These are phyloP conservation scores for Bjerkandera adusta DNA, from an alignment of 1,284 basidiomycete species.

Conservation along the genomic window DNA sequence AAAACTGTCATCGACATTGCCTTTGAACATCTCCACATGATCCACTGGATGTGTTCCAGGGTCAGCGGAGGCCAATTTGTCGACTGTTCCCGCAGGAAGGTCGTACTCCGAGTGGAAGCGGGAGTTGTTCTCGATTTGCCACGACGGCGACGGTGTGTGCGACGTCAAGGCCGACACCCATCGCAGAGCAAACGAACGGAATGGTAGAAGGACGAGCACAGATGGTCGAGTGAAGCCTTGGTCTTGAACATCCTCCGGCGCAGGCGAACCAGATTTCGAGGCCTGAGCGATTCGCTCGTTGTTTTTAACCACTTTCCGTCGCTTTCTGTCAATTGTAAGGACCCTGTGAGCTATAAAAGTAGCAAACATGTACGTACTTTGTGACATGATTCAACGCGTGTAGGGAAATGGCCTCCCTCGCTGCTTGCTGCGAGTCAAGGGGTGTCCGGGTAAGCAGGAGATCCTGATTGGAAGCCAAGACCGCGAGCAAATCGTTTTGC, in stretches of 20 bases:
- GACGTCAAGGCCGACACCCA: conserved; percentile 73
- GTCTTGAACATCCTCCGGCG: conserved; percentile 81
- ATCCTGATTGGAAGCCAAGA: conserved; percentile 70
- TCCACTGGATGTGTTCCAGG: conserved; percentile 83
- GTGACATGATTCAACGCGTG: conserved; percentile 85
- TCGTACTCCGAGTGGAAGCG: conserved; percentile 85
- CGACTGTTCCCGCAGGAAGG: conserved; percentile 75
- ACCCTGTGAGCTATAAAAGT: background rate
- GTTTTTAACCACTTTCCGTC: conserved; percentile 90
- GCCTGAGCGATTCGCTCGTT: conserved; percentile 84
- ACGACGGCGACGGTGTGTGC: conserved; percentile 63
- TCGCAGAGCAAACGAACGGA: conserved; percentile 84
- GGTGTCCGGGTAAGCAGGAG: conserved; percentile 67
- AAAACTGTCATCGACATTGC: conserved; percentile 98
- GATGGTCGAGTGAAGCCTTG: conserved; percentile 98
- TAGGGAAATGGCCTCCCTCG: conserved; percentile 67
- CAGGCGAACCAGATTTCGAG: conserved; percentile 50
- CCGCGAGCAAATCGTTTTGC: conserved; percentile 64
- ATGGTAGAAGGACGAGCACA: conserved; percentile 87
- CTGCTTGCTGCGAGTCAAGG: conserved; percentile 47
- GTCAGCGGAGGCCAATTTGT: conserved; percentile 78
- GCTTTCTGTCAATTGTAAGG: conserved; percentile 61
- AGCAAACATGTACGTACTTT: conserved; percentile 51
- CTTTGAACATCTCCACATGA: conserved; percentile 91
- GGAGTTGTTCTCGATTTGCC: conserved; percentile 82